Evolutionary conservation across 768 basidiomycete species (phyloP).

Genomic region (Lactifluus rugatus): DNA sequence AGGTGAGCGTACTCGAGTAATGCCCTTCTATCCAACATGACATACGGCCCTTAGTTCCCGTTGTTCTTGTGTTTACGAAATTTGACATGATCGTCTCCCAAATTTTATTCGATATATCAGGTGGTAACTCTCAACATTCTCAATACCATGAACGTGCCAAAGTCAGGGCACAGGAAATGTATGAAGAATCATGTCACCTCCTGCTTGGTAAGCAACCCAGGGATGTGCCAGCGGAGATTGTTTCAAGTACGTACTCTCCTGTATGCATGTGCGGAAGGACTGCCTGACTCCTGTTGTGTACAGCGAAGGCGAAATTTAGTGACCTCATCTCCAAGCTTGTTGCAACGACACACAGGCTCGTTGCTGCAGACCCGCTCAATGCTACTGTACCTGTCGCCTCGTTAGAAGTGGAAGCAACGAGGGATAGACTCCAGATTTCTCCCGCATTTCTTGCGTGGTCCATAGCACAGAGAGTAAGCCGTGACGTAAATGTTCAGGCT

Average conservation of each 20-base stretch:
- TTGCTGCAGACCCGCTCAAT: background rate
- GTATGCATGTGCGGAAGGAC: background rate
- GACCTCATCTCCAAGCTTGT: background rate
- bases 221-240: conserved; percentile 2
- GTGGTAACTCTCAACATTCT: background rate
- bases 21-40: too few species aligned
- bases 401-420: background rate
- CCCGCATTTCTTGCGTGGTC: background rate
- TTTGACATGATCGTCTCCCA: background rate
- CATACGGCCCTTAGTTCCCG: background rate
- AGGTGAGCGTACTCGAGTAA: background rate
- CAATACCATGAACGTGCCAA: too few species aligned
- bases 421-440: background rate
- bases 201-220: background rate
- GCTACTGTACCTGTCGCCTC: too few species aligned
- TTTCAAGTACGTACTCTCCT: background rate
- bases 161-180: background rate
- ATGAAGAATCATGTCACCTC: background rate
- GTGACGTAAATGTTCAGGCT: background rate
- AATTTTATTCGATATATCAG: too few species aligned
- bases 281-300: background rate
- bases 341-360: background rate
- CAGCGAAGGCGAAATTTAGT: background rate
- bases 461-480: background rate
- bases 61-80: conserved; percentile 5